Base-by-base conservation (phyloP, 2,329 filamentous ascomycete genomes). In the Curvularia lunata region DNA sequence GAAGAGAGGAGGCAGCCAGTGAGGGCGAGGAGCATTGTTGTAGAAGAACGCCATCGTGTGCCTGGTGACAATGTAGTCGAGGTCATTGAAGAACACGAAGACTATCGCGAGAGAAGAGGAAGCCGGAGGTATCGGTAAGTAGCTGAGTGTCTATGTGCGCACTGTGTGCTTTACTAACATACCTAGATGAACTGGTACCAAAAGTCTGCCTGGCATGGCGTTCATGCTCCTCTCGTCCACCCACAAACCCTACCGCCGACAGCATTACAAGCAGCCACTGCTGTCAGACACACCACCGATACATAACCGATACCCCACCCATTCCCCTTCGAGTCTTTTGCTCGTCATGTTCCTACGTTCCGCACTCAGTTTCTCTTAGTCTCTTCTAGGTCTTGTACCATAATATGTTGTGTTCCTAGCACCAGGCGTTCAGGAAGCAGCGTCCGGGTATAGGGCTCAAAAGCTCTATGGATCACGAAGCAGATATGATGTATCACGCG, bases 31-130 rank as follows among this genome's bases (percentile, higher is more conserved):
- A 75, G 75, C 56, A 72, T 82, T 38, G 69, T 83, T 23, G 79
- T 83, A 7, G 80, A 82, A 47, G 78, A 81, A 43, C 59, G 71
- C 27, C 58, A 63, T 46, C 74, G 78, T 58, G 81, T 82, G 16
- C 79, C 78, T 42, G 77, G 79, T 40, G 83, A 84, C 48, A 82
- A 85, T 71, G 76, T 85, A n/a, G 80, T 86, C 2, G 83, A 86
- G 71, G 84, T 86, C 8, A 80, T 84, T 57, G 85, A 87, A 71
- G 84, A 86, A 71, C 78, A 82, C 53, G 81, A 80, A 5, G 74
- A 76, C 18, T 76, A 81, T 40, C 70, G 72, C 6, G 62, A 63
- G 56, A 69, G 63, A 58, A 76, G 75, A 59, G 68, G 75, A 48
- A 78, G 75, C 52, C 72, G 77, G 53, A 74, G 75, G 56, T 84